Base-by-base conservation (phyloP, 331 rosid genomes). In the Quercus phellos region DNA sequence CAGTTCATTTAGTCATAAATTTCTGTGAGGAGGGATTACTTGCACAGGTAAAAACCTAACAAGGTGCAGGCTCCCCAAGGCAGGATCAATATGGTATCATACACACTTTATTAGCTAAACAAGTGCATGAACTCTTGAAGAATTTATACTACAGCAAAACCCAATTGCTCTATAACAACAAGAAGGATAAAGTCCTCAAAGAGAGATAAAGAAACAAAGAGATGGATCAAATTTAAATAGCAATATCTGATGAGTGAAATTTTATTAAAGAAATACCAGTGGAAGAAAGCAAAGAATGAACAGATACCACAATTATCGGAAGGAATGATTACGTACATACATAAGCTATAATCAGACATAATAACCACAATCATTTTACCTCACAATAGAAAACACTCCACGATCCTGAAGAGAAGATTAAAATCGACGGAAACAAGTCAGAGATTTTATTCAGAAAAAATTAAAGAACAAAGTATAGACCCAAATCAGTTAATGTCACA, bases 321-420 rank as follows among this genome's bases (percentile, higher is more conserved):
- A 76, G 22, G 74, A 77, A 77, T 55, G 24, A 72, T 11, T 77
- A 12, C 58, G 19, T 64, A 35, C 27, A 17, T 24, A 73, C 14
- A 61, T 14, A 30, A 79, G 51, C 38, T 61, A 76, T 58, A 43
- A 76, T 27, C 67, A 21, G 64, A 54, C 76, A 18, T 34, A 60
- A 68, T 43, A 50, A 50, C 16, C 2, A 64, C 67, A 67, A 61
- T 27, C 4, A 59, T 51, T 43, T 80, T 89, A 93, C 98, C 79
- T 77, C 22, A 84, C 75, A 74, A 73, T 80, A 38, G 90, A 85
- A 75, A 90, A 85, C 78, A 81, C 88, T 87, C 68, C 77, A 84
- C 77, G 68, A 80, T 79, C 91, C 98, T 93, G 90, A 82, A 84
- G 54, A 73, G 80, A 72, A 76, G 29, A 63, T 51, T 74, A 67